Evolutionary conservation across 305 asterid genomes (phyloP), one percentile per base, ranked within the genome.

Genomic region (Striga hermonthica): DNA sequence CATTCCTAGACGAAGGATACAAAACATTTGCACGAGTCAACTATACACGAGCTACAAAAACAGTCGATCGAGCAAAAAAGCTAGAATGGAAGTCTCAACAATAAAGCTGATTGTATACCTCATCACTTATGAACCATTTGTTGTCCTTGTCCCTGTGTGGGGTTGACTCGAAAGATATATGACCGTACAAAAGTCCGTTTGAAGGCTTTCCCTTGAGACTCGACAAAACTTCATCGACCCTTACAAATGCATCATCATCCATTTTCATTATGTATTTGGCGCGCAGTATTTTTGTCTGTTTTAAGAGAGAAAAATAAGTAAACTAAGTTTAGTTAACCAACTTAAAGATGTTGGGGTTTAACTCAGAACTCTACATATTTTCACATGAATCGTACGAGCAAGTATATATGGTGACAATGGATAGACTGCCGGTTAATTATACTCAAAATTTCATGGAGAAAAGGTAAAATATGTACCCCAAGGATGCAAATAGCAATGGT

Each of bases 181-280:
- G 93, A 55, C 97, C 98, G 61, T 77, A 89, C 9, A 92, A 61
- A 28, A 87, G 80, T 43, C 95, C 90, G 13, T 69, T 61, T 10
- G 80, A 55, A 13, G 72, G 56, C 75, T 84, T 86, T 45, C 80
- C 91, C 72, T 83, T 82, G 58, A 92, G 88, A 70, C 83, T 84
- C n/a, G 81, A 73, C 40, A 89, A 44, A 59, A 89, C 84, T 79
- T 84, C 95, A 78, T 87, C 91, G 15, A 92, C 81, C 83, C 98
- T 86, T 47, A 92, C 91, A 78, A 92, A 89, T 52, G 98, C 97
- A 71, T 92, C 97, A 11, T 92, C 98, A 0, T 92, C 98, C 62
- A 89, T 87, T 78, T 92, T 92, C 98, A 92, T 87, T 10, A 92
- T 80, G 70, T 79, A 92, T 70, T 81, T 86, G 7, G 98, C 97